Evolutionary conservation across 2,329 filamentous ascomycete species (phyloP), one percentile per base, ranked within the genome.

Genomic region (Mycosphaerella sp.): DNA sequence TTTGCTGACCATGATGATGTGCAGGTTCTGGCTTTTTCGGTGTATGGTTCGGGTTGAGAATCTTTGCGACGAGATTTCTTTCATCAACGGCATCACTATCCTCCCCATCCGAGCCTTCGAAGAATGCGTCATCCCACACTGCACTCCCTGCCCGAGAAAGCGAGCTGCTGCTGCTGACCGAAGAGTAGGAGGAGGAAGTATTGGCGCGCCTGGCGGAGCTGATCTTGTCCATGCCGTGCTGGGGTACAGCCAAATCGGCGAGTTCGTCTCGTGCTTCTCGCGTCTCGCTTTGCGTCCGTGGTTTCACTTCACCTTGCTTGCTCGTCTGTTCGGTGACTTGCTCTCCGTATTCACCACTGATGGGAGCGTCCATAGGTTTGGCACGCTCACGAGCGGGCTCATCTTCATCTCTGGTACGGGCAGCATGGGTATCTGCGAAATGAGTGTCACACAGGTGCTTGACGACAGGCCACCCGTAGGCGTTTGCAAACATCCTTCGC

Each of bases 371-470:
- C 76, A 65, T 56, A 2, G 66, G 76, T 60, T 84, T 81, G 0
- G 89, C 88, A 9, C 86, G 80, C 65, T 95, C 90, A 0, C 72
- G 70, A n/a, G 76, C 79, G 41, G 77, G 73, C 68, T 89, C 85
- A 32, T 85, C 72, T 46, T 86, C 82, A 63, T 91, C 87, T 1
- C 82, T 77, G 1, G 80, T 83, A 12, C 79, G 77, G 0, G 87
- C 84, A 1, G 79, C 73, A 45, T 80, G 80, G 0, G 83, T 84
- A 66, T 95, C 87, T 51, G 84, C 87, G 68, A 98, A 98, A 72
- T 98, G 93, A 0, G 89, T 90, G 65, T 97, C 91, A 49, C 93
- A 92, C 17, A 97, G 74, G 72, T 98, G 93, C 72, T 96, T 91
- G 47, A 97, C 77, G 0, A 98, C 93, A 0, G 93, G 93, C 93